A percentile compares a stretch with the other conserved stretches of the same genome.
These are phyloP conservation scores for Corynespora cassiicola DNA, from an alignment of 2,329 filamentous ascomycete genomes.

Conservation along the genomic window DNA sequence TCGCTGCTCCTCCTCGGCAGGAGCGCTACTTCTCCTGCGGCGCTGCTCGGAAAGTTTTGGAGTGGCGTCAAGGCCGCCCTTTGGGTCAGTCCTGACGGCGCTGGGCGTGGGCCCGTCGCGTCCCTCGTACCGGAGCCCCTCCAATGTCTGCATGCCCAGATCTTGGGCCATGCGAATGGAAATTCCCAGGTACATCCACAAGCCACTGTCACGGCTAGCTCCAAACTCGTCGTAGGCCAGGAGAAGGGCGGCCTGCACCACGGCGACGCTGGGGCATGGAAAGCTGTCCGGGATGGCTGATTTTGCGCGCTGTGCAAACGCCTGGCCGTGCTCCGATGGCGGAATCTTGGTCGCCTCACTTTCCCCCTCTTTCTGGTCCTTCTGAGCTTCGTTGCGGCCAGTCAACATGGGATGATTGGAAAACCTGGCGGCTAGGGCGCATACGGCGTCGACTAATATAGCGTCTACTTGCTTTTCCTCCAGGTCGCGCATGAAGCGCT, in stretches of 20 bases:
- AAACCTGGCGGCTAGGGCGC: slow-evolving; percentile 81
- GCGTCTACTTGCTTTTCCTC: slow-evolving; percentile 82
- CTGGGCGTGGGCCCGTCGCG: slow-evolving; percentile 63
- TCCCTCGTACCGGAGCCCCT: slow-evolving; percentile 70
- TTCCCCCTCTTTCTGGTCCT: slow-evolving; percentile 39
- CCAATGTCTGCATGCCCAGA: slow-evolving; percentile 80
- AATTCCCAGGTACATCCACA: slow-evolving; percentile 93
- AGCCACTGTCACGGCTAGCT: slow-evolving; percentile 82
- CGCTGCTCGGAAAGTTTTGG: slow-evolving; percentile 61
- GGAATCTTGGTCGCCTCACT: slow-evolving; percentile 29
- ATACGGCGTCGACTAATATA: slow-evolving; percentile 86
- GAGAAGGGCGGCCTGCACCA: slow-evolving; percentile 82
- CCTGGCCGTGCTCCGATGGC: slow-evolving; percentile 73
- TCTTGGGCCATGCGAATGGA: slow-evolving; percentile 84
- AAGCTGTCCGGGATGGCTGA: slow-evolving; percentile 84
- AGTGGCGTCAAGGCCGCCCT: slow-evolving; percentile 51
- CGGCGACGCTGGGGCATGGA: slow-evolving; percentile 80
- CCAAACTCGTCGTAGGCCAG: slow-evolving; percentile 91
- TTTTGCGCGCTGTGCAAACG: slow-evolving; percentile 83
- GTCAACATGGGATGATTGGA: slow-evolving; percentile 65
- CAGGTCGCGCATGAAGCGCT: slow-evolving; percentile 76
- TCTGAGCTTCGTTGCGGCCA: slow-evolving; percentile 58
- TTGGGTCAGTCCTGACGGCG: slow-evolving; percentile 53
- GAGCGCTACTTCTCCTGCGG: slow-evolving; percentile 28
- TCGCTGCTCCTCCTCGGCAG: slow-evolving; percentile 60